Conservation (phyloP, 129 eudicot genomes). For the Silybum marianum region DNA sequence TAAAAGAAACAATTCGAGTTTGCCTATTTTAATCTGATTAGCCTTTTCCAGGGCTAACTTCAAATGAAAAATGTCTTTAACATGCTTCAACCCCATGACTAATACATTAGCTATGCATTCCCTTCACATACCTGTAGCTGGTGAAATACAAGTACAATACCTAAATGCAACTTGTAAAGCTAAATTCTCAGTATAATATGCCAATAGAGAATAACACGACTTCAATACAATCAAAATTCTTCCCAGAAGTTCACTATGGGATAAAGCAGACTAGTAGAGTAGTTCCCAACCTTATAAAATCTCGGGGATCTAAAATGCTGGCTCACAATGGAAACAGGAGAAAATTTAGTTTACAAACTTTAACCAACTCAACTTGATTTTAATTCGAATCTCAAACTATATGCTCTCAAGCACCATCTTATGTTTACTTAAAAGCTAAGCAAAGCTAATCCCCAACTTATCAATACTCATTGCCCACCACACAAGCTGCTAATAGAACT, state of each 20-base stretch:
- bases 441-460: neutral
- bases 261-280: conserved; percentile 1
- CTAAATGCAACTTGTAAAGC: conserved; percentile 1
- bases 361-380: neutral
- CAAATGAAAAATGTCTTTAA: neutral
- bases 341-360: neutral
- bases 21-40: neutral
- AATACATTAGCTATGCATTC: conserved; percentile 6
- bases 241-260: neutral
- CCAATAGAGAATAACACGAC: neutral
- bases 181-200: neutral
- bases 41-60: neutral
- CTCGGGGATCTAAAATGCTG: neutral
- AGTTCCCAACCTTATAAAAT: neutral
- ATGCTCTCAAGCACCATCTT: neutral
- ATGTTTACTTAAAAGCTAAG: neutral
- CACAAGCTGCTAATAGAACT: neutral
- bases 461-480: neutral
- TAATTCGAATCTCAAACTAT: neutral
- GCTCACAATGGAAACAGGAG: neutral
- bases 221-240: neutral
- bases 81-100: conserved; percentile 2
- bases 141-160: neutral
- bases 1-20: conserved; percentile 1
- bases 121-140: conserved; percentile 4